Conservation (phyloP, 2,329 filamentous ascomycete species). For the Trichophyton schoenleinii region DNA sequence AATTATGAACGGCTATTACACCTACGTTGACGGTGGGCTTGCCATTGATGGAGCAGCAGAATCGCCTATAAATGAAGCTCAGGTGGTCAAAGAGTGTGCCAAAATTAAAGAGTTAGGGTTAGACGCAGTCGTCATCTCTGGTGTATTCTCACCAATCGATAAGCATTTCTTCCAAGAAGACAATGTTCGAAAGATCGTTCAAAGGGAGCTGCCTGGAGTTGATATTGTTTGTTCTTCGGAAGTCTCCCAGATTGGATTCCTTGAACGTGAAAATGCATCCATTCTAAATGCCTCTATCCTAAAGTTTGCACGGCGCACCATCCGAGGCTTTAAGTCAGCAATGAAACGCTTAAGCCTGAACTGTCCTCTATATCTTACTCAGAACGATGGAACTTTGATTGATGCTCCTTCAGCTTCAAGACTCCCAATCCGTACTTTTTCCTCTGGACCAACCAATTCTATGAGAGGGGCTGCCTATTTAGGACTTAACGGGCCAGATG, state of each 20-base stretch:
- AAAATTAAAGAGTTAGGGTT: constrained; percentile 35
- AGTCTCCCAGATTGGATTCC: constrained; percentile 39
- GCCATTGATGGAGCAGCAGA: constrained; percentile 34
- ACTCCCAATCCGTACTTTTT: constrained; percentile 41
- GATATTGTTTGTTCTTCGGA: constrained; percentile 42
- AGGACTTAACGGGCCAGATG: constrained; percentile 8
- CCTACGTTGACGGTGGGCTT: constrained; percentile 39
- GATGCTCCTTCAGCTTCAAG: constrained; percentile 35
- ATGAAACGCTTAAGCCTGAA: constrained; percentile 33
- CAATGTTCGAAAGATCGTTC: constrained; percentile 37
- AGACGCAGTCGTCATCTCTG: constrained; percentile 41
- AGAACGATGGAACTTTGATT: constrained; percentile 41
- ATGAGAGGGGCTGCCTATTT: constrained; percentile 39
- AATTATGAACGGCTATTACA: constrained; percentile 37
- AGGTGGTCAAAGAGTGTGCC: constrained; percentile 34
- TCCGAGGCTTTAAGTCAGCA: constrained; percentile 35
- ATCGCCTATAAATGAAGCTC: constrained; percentile 31
- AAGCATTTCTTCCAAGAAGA: constrained; percentile 41
- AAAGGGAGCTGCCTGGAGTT: constrained; percentile 33
- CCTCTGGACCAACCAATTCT: constrained; percentile 41
- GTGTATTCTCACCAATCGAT: constrained; percentile 49
- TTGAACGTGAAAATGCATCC: constrained; percentile 40
- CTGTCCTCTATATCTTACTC: constrained; percentile 40
- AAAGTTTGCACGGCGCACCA: constrained; percentile 35
- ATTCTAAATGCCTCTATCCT: constrained; percentile 41